Evolutionary conservation across 768 basidiomycete genomes (phyloP), one percentile per base, ranked within the genome.

Genomic region (Candolleomyces eurysporus): DNA sequence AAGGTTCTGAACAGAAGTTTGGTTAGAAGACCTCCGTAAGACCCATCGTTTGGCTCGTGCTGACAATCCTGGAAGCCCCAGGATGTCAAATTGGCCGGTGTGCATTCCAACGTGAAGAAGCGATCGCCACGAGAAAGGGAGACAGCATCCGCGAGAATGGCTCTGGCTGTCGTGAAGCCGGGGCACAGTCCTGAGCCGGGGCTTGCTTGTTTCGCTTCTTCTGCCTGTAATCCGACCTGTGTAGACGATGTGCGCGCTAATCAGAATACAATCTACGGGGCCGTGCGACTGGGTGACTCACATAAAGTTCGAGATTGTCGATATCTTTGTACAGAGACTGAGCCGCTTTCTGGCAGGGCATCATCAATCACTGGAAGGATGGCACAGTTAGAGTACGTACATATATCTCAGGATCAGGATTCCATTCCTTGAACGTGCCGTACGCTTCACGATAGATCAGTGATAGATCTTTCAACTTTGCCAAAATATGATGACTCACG

Each of bases 91-190:
- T 91, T 92, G 89, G 21, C 65, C 90, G 90, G 90, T 8, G 90
- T 93, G 67, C 86, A 87, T 48, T 92, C 90, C 9, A 81, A 79
- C 0, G 92, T 92, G 64, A 91, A 73, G 76, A 90, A 93, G 5
- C 89, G 84, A 69, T 94, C 92, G 7, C 92, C 91, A 36, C 92
- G 84, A 32, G 83, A 84, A 60, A 94, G 77, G 63, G 81, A 85
- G 40, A 92, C 87, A 2, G 91, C 91, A 69, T 92, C 91, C 11
- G 87, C 80, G 14, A 95, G 78, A 64, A 95, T 94, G n/a, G 91
- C 89, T 48, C 92, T 81, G 7, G 91, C 91, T 64, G 91, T 88
- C 5, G 92, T 93, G 75, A 86, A 92, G 30, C 91, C 90, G 5
- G 91, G 91, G 70, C 91, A 92, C 5, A 93, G 69, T 11, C 91